Base-by-base conservation (phyloP, 2,329 filamentous ascomycete species). In the Phyllosticta capitalensis region DNA sequence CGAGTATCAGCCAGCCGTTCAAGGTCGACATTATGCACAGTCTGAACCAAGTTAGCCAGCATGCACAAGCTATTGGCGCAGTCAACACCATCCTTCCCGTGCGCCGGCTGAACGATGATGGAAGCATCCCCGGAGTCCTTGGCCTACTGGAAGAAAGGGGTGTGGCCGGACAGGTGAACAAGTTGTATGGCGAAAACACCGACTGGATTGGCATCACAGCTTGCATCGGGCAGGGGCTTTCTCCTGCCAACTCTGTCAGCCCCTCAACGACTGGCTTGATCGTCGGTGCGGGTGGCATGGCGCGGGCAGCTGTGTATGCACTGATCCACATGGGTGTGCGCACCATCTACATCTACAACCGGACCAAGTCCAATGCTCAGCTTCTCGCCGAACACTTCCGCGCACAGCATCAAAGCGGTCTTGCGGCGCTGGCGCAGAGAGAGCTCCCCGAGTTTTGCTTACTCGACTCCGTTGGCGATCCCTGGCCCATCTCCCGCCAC, bases 161-260 rank as follows among this genome's bases (percentile, higher is more conserved):
- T 63, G 79, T 83, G 51, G 79, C 84, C 1, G 87, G 88, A 0
- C 81, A 84, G 0, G 82, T 90, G 6, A 81, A 82, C 62, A 86
- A 85, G 0, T 76, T 91, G 0, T 89, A 90, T 63, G 89, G 88
- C 1, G 87, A 91, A 61, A 92, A 92, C 61, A 91, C 88, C 0
- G 88, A 92, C 69, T 92, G 88, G 85, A 87, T 90, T 33, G 88
- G 88, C 5, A 88, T 92, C 50, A 78, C 86, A 57, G 87, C 86
- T 2, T 90, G 87, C 67, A 82, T 92, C 50, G 81, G 85, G 5
- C 79, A 87, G 30, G 87, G 87, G 1, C 76, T 91, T 1, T 90
- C 88, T 0, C 88, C 88, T 0, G 85, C 87, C 3, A 84, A 84
- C 62, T 79, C 80, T 0, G 79, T 84, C 33, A 77, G 79, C 5